phyloP scores from a whole-genome alignment of 768 basidiomycete genomes.

The Sarcomyxa edulis region DNA sequence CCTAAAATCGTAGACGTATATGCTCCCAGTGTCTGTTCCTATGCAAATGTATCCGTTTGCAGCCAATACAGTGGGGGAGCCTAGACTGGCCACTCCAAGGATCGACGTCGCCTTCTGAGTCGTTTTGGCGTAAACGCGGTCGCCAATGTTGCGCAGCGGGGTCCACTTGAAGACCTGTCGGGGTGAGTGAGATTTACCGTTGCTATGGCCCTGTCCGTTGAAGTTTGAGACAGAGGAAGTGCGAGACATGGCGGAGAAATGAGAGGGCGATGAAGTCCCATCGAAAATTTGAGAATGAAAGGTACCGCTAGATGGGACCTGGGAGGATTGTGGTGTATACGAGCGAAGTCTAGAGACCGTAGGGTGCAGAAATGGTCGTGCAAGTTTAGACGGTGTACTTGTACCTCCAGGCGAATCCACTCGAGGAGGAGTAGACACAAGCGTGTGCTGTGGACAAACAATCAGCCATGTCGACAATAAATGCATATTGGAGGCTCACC shows the following conservation, averaged over 20 bases:
- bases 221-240: conserved; percentile 57
- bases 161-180: conserved; percentile 78
- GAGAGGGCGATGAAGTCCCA: conserved; percentile 52
- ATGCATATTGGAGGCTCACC: conserved; percentile 18
- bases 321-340: conserved; percentile 43
- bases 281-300: conserved; percentile 37
- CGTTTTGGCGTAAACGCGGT: conserved; percentile 48
- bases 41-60: conserved; percentile 88
- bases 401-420: conserved; percentile 29
- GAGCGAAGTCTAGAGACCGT: conserved; percentile 80
- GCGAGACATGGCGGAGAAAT: conserved; percentile 67
- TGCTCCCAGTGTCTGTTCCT: conserved; percentile 75
- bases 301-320: conserved; percentile 35
- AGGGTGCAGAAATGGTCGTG: conserved; percentile 63
- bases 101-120: conserved; percentile 58
- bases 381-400: conserved; percentile 30
- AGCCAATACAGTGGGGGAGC: conserved; percentile 74
- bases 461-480: conserved; percentile 4
- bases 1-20: conserved; percentile 86
- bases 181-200: conserved; percentile 16
- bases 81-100: conserved; percentile 52
- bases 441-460: conserved; percentile 22
- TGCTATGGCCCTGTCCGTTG: conserved; percentile 20
- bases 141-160: conserved; percentile 50
- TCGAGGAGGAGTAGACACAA: conserved; percentile 34